These are phyloP conservation scores for Alisma plantagoaquatica DNA, from an alignment of 106 monocot species.

Conservation along the genomic window DNA sequence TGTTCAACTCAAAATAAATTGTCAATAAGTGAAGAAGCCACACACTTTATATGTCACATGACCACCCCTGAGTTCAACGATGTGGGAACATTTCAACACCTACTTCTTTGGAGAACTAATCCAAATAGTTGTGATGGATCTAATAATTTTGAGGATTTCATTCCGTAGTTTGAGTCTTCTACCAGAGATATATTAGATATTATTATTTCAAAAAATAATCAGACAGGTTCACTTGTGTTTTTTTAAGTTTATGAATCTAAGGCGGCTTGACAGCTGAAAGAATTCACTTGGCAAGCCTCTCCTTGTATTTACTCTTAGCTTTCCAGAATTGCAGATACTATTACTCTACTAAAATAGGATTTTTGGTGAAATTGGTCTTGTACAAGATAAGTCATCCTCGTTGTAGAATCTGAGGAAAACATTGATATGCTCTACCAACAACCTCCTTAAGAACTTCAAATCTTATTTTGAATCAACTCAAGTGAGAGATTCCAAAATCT, in stretches of 20 bases:
- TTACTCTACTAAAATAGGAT: conserved; percentile 28
- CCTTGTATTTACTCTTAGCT: conserved; percentile 26
- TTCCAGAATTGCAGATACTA: conserved; percentile 32
- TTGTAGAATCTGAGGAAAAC: conserved; percentile 21
- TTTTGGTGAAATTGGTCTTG: conserved; percentile 16
- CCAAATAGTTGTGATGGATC: conserved; percentile 37
- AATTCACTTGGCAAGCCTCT: conserved; percentile 41
- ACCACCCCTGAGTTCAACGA: no score
- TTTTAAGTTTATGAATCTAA: conserved; percentile 19
- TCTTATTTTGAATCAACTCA: conserved; percentile 38
- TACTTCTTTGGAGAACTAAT: conserved; percentile 31
- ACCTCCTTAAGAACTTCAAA: conserved; percentile 45
- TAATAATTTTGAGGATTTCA: conserved; percentile 49
- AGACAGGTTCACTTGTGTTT: conserved; percentile 24
- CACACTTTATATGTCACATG: no score
- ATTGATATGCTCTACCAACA: conserved; percentile 30
- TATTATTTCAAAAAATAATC: conserved; percentile 32
- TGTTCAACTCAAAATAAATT: no score
- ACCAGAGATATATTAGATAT: conserved; percentile 14
- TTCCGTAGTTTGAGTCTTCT: conserved; percentile 14
- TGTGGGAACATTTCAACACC: no score
- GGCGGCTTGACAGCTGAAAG: conserved; percentile 23
- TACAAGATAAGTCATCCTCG: background rate
- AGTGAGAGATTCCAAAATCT: conserved; percentile 35
- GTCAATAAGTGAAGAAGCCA: no score